phyloP scores from a whole-genome alignment of 148 eudicot species.

The Rhododendron vialii region DNA sequence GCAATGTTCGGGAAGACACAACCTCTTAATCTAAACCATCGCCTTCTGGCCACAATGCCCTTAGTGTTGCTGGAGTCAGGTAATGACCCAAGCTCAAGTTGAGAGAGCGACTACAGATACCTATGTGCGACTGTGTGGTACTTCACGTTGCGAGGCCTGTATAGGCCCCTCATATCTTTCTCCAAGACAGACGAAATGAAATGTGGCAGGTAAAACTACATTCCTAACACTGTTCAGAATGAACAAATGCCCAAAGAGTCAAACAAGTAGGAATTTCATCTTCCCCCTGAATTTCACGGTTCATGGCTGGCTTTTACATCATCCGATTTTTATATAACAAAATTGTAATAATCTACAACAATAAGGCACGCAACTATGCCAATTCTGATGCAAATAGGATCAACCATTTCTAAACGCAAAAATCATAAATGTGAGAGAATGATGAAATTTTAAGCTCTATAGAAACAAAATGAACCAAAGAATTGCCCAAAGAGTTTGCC shows the following conservation, averaged over 20 bases:
- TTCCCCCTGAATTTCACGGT: not conserved
- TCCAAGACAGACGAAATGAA: not conserved
- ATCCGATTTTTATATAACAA: not conserved
- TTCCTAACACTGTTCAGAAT: not conserved
- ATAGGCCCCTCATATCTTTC: not conserved
- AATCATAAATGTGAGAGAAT: not conserved
- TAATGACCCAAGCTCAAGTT: not conserved
- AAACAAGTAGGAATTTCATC: not conserved
- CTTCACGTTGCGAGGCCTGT: not conserved
- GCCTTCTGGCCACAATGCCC: not conserved
- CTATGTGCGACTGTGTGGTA: not conserved
- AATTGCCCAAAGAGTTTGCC: not conserved
- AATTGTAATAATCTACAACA: not conserved
- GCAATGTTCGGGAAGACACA: not conserved
- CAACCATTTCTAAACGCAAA: not conserved
- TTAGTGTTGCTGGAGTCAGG: not conserved
- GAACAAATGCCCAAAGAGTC: not conserved
- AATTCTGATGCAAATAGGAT: not conserved
- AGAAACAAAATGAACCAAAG: not conserved
- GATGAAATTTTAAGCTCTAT: not conserved
- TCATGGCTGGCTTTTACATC: not conserved
- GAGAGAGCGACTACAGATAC: not conserved
- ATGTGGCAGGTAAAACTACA: not conserved
- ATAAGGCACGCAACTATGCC: not conserved
- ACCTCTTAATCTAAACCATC: not conserved